phyloP scores from a whole-genome alignment of 2,329 filamentous ascomycete species.

The Claviceps sp. region DNA sequence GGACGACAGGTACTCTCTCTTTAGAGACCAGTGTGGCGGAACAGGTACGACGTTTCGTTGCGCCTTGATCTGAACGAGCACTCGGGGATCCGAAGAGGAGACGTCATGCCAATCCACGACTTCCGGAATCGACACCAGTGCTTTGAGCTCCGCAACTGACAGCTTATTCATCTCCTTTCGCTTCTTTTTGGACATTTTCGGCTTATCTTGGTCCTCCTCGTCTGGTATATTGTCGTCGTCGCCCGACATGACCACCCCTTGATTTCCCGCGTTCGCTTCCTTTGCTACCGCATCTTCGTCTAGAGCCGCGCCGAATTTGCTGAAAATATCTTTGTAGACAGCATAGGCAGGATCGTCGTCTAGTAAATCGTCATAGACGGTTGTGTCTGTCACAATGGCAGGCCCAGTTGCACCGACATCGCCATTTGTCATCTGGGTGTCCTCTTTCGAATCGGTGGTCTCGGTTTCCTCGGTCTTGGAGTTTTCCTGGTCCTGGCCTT shows the following conservation, averaged over 20 bases:
- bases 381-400: constrained; percentile 29
- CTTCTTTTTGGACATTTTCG: constrained; percentile 86
- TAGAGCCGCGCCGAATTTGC: constrained; percentile 57
- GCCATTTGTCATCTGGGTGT: background rate
- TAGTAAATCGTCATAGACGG: constrained; percentile 45
- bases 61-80: constrained; percentile 89
- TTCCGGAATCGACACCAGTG: constrained; percentile 79
- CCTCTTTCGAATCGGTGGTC: constrained; percentile 15
- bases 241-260: constrained; percentile 72
- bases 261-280: constrained; percentile 55
- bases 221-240: constrained; percentile 79
- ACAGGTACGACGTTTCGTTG: constrained; percentile 93
- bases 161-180: constrained; percentile 83
- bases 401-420: constrained; percentile 12
- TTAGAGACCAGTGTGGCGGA: constrained; percentile 85
- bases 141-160: constrained; percentile 90
- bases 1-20: constrained; percentile 92
- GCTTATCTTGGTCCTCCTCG: constrained; percentile 55
- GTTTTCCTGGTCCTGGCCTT: constrained; percentile 1
- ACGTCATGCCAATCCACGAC: constrained; percentile 97
- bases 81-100: constrained; percentile 73
- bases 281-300: constrained; percentile 51
- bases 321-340: constrained; percentile 72
- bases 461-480: constrained; percentile 10
- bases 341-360: constrained; percentile 66